These are phyloP conservation scores for Triticum turgidum DNA, from an alignment of 176 grass and related monocot genomes.

Conservation along the genomic window DNA sequence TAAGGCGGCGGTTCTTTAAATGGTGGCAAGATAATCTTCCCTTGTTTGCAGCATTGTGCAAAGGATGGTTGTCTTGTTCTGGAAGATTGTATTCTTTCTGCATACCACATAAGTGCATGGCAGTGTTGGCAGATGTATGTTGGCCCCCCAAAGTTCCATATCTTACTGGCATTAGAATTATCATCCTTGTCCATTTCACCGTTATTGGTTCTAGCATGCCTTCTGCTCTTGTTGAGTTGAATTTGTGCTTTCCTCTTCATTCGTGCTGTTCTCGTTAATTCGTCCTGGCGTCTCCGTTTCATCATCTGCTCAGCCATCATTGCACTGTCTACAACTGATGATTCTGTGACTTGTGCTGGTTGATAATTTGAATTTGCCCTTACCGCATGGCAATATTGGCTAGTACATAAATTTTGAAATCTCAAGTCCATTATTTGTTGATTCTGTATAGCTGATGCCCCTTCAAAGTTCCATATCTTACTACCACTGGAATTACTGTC, in stretches of 20 bases:
- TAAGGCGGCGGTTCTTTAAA: too few species aligned
- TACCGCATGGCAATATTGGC: background rate
- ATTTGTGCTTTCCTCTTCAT: background rate
- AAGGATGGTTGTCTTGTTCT: background rate
- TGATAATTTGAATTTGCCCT: background rate
- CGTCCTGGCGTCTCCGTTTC: background rate
- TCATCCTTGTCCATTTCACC: background rate
- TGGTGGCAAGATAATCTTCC: too few species aligned
- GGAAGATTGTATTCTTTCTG: background rate
- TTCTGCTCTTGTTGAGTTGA: background rate
- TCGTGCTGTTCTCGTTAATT: background rate
- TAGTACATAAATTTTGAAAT: background rate
- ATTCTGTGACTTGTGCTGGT: background rate
- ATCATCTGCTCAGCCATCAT: background rate
- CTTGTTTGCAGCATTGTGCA: background rate
- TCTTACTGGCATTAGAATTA: background rate
- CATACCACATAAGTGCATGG: constrained; percentile 7
- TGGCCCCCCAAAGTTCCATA: constrained; percentile 26
- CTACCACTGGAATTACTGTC: background rate
- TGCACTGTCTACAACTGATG: background rate
- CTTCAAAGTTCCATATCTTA: too few species aligned
- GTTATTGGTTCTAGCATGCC: background rate
- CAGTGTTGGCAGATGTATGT: constrained; percentile 22
- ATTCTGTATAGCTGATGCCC: background rate
- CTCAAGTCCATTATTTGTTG: background rate